These are phyloP conservation scores for Heliamphora pulchella DNA, from an alignment of 179 eudicot species.

Conservation along the genomic window DNA sequence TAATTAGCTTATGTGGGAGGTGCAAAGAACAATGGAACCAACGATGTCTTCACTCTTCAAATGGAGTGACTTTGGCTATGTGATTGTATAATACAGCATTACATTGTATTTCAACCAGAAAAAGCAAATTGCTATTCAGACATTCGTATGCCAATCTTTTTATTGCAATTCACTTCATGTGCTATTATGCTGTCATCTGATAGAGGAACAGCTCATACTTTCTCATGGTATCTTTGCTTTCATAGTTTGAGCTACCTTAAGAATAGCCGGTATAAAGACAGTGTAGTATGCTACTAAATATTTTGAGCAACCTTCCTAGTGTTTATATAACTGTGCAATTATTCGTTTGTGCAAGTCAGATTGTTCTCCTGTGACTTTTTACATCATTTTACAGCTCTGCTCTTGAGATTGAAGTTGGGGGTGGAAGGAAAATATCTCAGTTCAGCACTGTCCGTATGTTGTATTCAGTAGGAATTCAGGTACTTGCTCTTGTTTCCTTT, in stretches of 20 bases:
- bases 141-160: neutral
- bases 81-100: neutral
- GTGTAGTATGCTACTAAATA: neutral
- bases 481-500: constrained; percentile 20
- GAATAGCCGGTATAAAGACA: neutral
- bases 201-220: neutral
- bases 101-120: neutral
- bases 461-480: constrained; percentile 86
- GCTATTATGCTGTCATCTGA: neutral
- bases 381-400: constrained; percentile 45
- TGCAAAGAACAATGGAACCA: too few relatives aligned
- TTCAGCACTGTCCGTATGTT: constrained; percentile 86
- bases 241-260: neutral
- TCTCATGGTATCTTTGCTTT: neutral
- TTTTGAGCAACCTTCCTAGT: neutral
- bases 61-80: too few relatives aligned
- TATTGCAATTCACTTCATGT: neutral
- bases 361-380: constrained; percentile 5
- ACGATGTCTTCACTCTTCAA: too few relatives aligned
- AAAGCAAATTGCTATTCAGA: neutral
- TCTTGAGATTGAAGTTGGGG: constrained; percentile 91
- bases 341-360: neutral
- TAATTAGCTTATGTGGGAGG: too few relatives aligned
- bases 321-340: neutral
- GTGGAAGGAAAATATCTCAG: constrained; percentile 83